phyloP scores from a whole-genome alignment of 2,329 filamentous ascomycete genomes.

The Cercospora zeae-maydis region DNA sequence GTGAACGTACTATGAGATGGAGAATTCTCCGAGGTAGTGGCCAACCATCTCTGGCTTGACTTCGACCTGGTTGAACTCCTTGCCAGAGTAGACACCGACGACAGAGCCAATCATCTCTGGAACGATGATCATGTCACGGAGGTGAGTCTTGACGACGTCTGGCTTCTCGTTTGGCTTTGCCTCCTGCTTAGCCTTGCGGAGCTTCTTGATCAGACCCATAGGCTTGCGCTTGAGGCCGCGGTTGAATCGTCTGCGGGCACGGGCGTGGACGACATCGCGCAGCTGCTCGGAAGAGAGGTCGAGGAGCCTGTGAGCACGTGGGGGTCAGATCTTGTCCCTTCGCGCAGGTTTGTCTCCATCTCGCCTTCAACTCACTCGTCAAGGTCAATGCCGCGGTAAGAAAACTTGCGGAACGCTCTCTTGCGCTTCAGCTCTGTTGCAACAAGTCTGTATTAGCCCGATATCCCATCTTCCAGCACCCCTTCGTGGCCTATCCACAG shows the following conservation, averaged over 20 bases:
- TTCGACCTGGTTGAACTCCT: constrained; percentile 99
- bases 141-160: constrained; percentile 97
- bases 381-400: constrained; percentile 98
- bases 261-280: constrained; percentile 98
- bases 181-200: constrained; percentile 98
- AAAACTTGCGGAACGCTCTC: constrained; percentile 99
- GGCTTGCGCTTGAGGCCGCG: constrained; percentile 99
- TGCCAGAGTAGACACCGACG: constrained; percentile 98
- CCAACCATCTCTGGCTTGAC: constrained; percentile 99
- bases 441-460: constrained; percentile 33
- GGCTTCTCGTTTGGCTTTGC: constrained; percentile 99
- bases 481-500: constrained; percentile 43
- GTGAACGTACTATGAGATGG: constrained; percentile 91
- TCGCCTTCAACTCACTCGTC: constrained; percentile 72
- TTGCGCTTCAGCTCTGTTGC: constrained; percentile 91
- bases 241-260: constrained; percentile 98
- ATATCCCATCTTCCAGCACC: constrained; percentile 39
- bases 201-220: constrained; percentile 99
- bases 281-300: constrained; percentile 98
- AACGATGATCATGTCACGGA: constrained; percentile 99
- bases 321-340: constrained; percentile 15
- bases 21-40: constrained; percentile 99
- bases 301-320: constrained; percentile 67
- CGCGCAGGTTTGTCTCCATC: constrained; percentile 6
- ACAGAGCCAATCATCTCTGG: constrained; percentile 99